Percentiles rank a stretch among this genome's conserved stretches.
These are phyloP conservation scores for Copromyces sp. DNA, from an alignment of 495 filamentous ascomycete genomes.

Conservation along the genomic window DNA sequence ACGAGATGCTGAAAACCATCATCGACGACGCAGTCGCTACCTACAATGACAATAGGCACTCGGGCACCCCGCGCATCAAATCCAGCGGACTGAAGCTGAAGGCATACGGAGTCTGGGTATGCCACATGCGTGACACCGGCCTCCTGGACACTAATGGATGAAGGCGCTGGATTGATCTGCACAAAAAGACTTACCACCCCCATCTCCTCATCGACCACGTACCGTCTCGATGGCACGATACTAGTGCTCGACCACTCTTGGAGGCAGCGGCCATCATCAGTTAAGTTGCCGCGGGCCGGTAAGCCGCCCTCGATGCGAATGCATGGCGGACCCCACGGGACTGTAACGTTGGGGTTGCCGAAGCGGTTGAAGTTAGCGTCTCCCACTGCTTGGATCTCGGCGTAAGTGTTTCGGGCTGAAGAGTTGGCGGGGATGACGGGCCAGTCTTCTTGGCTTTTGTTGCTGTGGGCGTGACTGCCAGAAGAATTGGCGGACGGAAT, in stretches of 20 bases:
- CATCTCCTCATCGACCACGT: constrained; percentile 29
- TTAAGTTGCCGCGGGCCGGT: constrained; percentile 1
- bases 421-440: constrained; percentile 20
- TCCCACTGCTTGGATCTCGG: constrained; percentile 23
- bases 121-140: too few relatives aligned
- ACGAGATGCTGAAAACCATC: too few relatives aligned
- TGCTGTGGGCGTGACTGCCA: neutral
- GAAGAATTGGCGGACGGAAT: too few relatives aligned
- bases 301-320: constrained; percentile 29
- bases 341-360: constrained; percentile 19
- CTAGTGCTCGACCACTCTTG: constrained; percentile 20
- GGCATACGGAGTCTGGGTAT: too few relatives aligned
- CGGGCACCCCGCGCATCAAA: too few relatives aligned
- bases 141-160: too few relatives aligned
- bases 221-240: constrained; percentile 26
- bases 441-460: constrained; percentile 23
- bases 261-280: neutral
- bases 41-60: too few relatives aligned
- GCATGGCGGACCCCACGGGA: constrained; percentile 27
- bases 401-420: constrained; percentile 17
- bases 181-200: constrained; percentile 28
- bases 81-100: too few relatives aligned
- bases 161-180: too few relatives aligned
- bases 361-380: constrained; percentile 32
- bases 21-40: too few relatives aligned